A percentile compares a stretch with the other conserved stretches of the same genome.
Evolutionary conservation across 1,284 basidiomycete genomes (phyloP).

Genomic region (Cryptococcus floricola): DNA sequence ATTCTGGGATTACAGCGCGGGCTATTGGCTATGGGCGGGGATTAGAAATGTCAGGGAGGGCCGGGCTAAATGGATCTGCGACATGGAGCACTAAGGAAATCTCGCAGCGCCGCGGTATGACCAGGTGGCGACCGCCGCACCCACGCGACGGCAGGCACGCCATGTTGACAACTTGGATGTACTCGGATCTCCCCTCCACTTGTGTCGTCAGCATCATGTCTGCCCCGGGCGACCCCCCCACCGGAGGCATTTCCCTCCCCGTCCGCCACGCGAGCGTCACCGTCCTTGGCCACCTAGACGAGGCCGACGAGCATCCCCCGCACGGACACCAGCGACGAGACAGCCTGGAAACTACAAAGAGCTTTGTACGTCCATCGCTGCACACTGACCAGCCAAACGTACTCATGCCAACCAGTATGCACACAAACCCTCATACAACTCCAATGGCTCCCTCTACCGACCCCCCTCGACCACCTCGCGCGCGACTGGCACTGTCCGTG

Average conservation of each 20-base stretch:
- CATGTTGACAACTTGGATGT: no score
- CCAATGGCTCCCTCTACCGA: constrained; percentile 1
- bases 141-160: no score
- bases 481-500: constrained; percentile 1
- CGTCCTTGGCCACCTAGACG: not conserved
- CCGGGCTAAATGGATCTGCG: no score
- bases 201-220: no score
- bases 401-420: constrained; percentile 12
- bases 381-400: not conserved
- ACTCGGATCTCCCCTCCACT: no score
- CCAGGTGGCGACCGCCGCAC: no score
- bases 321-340: constrained; percentile 9
- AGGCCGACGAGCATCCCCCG: not conserved
- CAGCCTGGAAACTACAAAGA: constrained; percentile 25
- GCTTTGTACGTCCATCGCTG: not conserved
- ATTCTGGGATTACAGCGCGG: no score
- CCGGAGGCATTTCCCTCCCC: not conserved
- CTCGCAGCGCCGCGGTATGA: no score
- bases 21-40: no score
- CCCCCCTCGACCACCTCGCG: constrained; percentile 10
- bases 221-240: not conserved
- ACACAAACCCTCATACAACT: constrained; percentile 7
- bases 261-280: not conserved
- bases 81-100: no score
- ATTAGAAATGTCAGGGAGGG: no score